These are phyloP conservation scores for Beauveria australis DNA, from an alignment of 2,329 filamentous ascomycete genomes.

Conservation along the genomic window DNA sequence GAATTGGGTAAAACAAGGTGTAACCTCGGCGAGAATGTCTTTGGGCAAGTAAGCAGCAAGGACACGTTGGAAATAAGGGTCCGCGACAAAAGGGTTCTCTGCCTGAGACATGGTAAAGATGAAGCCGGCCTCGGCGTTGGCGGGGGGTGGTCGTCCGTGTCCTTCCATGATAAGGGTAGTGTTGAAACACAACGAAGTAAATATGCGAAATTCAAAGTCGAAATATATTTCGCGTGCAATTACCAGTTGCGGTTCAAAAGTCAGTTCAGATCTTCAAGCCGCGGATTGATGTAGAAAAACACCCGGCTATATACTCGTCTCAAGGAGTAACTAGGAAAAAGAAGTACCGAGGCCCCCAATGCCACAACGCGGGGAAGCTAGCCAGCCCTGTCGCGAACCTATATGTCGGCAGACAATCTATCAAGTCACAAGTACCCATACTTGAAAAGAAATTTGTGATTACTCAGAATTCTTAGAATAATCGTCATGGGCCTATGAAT, in stretches of 20 bases:
- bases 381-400: background rate
- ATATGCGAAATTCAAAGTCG: background rate
- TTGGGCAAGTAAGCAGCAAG: constrained; percentile 6
- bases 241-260: background rate
- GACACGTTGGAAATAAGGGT: constrained; percentile 1
- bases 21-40: background rate
- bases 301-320: no score
- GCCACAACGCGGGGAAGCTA: background rate
- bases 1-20: background rate
- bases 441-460: no score
- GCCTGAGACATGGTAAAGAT: constrained; percentile 7
- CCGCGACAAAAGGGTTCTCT: constrained; percentile 4
- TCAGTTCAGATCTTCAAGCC: no score
- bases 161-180: background rate
- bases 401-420: no score
- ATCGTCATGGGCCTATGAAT: no score
- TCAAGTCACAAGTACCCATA: no score
- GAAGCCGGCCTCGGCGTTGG: constrained; percentile 8
- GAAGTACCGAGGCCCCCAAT: background rate
- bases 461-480: no score
- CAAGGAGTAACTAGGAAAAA: background rate
- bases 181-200: background rate
- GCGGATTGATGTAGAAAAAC: no score
- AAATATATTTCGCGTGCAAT: background rate
- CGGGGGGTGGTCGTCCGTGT: background rate